Conservation (phyloP, 257 asterid genomes). For the Ligustrum vulgare region DNA sequence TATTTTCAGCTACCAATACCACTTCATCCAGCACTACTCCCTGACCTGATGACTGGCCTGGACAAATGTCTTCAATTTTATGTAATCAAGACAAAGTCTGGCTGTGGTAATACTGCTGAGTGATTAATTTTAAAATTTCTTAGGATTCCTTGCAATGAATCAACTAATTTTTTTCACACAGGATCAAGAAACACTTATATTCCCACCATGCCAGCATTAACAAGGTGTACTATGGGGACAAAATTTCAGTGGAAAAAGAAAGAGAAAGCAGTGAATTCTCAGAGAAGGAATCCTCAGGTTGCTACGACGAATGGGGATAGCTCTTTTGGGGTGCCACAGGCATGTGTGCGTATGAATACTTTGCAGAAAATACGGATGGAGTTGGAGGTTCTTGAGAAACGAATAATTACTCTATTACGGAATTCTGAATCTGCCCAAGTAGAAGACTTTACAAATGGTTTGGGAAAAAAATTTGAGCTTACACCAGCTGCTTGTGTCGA, state of each 20-base stretch:
- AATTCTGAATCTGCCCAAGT: slow-evolving; percentile 89
- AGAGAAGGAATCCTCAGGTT: slow-evolving; percentile 72
- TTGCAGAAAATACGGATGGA: slow-evolving; percentile 72
- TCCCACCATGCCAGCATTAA: slow-evolving; percentile 90
- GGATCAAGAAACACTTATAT: slow-evolving; percentile 76
- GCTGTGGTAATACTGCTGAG: slow-evolving; percentile 64
- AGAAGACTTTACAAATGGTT: slow-evolving; percentile 75
- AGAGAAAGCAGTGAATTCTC: slow-evolving; percentile 57
- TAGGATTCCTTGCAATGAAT: slow-evolving; percentile 9
- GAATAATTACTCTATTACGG: slow-evolving; percentile 77
- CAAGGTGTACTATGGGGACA: slow-evolving; percentile 70
- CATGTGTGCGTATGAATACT: slow-evolving; percentile 86
- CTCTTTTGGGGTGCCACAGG: slow-evolving; percentile 65
- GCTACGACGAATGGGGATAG: slow-evolving; percentile 67
- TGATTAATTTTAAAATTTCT: slow-evolving; percentile 14
- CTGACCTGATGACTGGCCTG: slow-evolving; percentile 76
- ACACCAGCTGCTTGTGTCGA: slow-evolving; percentile 83
- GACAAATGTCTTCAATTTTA: slow-evolving; percentile 89
- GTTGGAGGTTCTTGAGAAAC: slow-evolving; percentile 79
- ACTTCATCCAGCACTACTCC: slow-evolving; percentile 91
- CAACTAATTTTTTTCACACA: slow-evolving; percentile 25
- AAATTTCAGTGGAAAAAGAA: slow-evolving; percentile 81
- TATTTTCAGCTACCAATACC: slow-evolving; percentile 93
- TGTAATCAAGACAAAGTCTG: slow-evolving; percentile 78
- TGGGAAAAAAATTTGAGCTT: slow-evolving; percentile 75